Conservation (phyloP, 257 asterid genomes). For the Gentiana straminea region DNA sequence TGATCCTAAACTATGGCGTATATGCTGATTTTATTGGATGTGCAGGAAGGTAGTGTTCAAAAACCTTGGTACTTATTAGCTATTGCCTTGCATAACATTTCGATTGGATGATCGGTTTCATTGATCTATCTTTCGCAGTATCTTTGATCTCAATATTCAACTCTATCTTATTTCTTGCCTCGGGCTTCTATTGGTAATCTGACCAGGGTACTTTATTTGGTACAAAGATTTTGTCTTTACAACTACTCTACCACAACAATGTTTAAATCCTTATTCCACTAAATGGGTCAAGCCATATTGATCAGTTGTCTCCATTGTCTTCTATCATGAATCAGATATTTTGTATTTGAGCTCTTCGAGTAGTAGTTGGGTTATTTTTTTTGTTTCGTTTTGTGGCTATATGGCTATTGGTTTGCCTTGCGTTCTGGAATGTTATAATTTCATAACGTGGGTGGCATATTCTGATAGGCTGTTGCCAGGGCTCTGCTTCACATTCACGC, state of each 20-base stretch:
- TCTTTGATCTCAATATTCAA: slow-evolving; percentile 83
- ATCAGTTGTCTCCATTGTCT: neutral
- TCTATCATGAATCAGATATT: no score
- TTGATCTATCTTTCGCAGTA: slow-evolving; percentile 41
- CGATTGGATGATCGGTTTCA: slow-evolving; percentile 4
- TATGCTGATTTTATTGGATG: slow-evolving; percentile 97
- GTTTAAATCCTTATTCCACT: neutral
- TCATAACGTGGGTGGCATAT: neutral
- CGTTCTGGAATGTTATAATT: neutral
- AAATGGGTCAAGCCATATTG: neutral
- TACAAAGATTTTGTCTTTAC: neutral
- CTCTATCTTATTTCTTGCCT: slow-evolving; percentile 80
- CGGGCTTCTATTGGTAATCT: slow-evolving; percentile 93
- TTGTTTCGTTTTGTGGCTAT: no score
- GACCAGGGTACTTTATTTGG: slow-evolving; percentile 50
- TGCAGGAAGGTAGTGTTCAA: slow-evolving; percentile 63
- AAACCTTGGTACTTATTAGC: neutral
- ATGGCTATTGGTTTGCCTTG: neutral
- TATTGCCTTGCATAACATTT: neutral
- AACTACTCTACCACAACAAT: no score
- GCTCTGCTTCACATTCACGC: slow-evolving; percentile 26
- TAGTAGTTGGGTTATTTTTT: no score
- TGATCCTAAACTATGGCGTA: slow-evolving; percentile 98
- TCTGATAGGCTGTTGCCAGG: slow-evolving; percentile 85
- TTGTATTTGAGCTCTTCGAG: no score